Base-by-base conservation (phyloP, 441 rosid genomes). In the California macrophylla region DNA sequence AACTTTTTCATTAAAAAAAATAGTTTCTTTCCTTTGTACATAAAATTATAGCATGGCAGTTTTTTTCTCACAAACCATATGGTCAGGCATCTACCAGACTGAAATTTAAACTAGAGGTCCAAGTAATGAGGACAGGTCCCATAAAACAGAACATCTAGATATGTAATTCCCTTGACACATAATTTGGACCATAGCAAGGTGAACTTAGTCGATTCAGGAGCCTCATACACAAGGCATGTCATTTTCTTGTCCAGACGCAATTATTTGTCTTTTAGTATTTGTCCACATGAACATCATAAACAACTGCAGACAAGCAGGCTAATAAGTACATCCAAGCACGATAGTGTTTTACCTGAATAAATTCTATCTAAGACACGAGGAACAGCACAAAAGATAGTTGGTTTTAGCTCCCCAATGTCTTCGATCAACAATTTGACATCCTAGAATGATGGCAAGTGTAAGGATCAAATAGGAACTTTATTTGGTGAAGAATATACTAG, bases 321-420 rank as follows among this genome's bases (percentile, higher is more conserved):
- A 25, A 29, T 21, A 12, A 32, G 2, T 0, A 36, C 40, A 71
- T 66, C 32, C 36, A 54, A 66, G 70, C 26, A 45, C 15, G 56
- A 10, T n/a, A 71, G 28, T 21, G 76, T 13, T 71, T 45, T 75
- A 89, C 98, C 95, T 30, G 94, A 74, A 80, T 90, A 75, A 72
- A 94, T 78, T 79, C 96, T 84, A 18, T 94, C 98, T 54, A 94
- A 74, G n/a, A 94, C 99, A 71, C 98, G 98, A 56, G 99, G 99
- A 74, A 94, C 98, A 10, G 98, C 99, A 70, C 97, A 90, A 79
- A 94, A 90, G 66, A 90, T 73, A 78, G 83, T 82, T 67, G 99
- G 96, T 81, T 90, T 92, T 65, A 94, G 88, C 89, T 84, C 99
- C 58, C 88, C 90, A 63, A 94, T 80, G 72, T 94, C 99, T 77